These are phyloP conservation scores for Xylogone sp. DNA, from an alignment of 2,329 filamentous ascomycete genomes.

Conservation along the genomic window DNA sequence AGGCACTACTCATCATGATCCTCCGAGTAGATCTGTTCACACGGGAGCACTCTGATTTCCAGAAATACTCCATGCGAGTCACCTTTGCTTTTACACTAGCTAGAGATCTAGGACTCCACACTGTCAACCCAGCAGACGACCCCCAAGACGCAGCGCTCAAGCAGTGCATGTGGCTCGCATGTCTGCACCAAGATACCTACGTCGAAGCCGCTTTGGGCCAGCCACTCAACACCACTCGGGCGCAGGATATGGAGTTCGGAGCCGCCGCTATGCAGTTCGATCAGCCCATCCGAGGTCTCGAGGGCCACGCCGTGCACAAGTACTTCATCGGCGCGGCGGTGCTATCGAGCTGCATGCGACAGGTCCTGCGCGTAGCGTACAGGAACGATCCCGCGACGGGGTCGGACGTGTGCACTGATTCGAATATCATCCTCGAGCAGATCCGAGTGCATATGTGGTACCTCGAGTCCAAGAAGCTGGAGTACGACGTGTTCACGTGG, in stretches of 20 bases:
- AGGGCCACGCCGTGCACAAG: background rate
- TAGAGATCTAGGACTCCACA: background rate
- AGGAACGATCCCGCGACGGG: background rate
- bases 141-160: background rate
- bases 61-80: background rate
- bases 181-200: background rate
- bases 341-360: background rate
- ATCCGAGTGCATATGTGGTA: background rate
- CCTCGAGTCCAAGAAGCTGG: background rate
- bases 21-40: background rate
- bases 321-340: background rate
- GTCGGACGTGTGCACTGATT: background rate
- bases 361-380: background rate
- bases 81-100: background rate
- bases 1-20: background rate
- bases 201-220: background rate
- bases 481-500: background rate
- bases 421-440: background rate
- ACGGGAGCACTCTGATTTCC: background rate
- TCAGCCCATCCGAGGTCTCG: background rate
- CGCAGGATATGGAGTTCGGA: background rate
- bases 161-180: background rate
- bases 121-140: background rate
- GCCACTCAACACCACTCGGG: background rate
- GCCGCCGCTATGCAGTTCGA: background rate